Evolutionary conservation across 2,329 filamentous ascomycete species (phyloP).

Genomic region (Metarhizium brunneum): DNA sequence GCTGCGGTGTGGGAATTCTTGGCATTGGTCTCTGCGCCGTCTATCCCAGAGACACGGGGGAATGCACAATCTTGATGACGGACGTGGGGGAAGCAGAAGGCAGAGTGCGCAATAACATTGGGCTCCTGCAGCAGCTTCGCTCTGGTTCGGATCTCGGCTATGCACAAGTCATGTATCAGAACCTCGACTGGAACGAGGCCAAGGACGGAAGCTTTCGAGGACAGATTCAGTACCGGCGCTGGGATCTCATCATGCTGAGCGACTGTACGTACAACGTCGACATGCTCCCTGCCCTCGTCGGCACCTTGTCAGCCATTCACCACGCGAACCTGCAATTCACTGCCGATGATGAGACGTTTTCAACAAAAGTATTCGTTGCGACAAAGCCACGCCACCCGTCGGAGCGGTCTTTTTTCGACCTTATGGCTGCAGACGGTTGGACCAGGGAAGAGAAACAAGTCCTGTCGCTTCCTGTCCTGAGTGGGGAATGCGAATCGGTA

Average conservation of each 20-base stretch:
- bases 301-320: conserved; percentile 42
- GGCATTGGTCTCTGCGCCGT: conserved; percentile 38
- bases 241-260: conserved; percentile 47
- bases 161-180: conserved; percentile 37
- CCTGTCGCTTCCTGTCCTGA: conserved; percentile 37
- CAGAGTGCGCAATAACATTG: conserved; percentile 38
- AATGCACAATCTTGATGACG: conserved; percentile 39
- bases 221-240: conserved; percentile 27
- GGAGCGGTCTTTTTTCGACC: conserved; percentile 37
- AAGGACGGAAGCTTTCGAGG: conserved; percentile 33
- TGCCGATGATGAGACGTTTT: conserved; percentile 10
- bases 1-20: conserved; percentile 47
- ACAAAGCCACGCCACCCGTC: conserved; percentile 48
- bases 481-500: conserved; percentile 33
- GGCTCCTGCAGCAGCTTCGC: conserved; percentile 12
- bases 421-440: conserved; percentile 39
- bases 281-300: conserved; percentile 42
- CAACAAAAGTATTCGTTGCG: conserved; percentile 40
- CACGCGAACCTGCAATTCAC: conserved; percentile 19
- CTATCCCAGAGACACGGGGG: conserved; percentile 14
- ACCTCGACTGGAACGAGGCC: conserved; percentile 48
- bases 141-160: conserved; percentile 6
- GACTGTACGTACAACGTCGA: conserved; percentile 56
- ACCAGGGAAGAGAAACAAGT: conserved; percentile 27
- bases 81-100: conserved; percentile 46